A percentile compares a stretch with the other conserved stretches of the same genome.
Conservation (phyloP, 129 eudicot species). For the Silybum marianum region DNA sequence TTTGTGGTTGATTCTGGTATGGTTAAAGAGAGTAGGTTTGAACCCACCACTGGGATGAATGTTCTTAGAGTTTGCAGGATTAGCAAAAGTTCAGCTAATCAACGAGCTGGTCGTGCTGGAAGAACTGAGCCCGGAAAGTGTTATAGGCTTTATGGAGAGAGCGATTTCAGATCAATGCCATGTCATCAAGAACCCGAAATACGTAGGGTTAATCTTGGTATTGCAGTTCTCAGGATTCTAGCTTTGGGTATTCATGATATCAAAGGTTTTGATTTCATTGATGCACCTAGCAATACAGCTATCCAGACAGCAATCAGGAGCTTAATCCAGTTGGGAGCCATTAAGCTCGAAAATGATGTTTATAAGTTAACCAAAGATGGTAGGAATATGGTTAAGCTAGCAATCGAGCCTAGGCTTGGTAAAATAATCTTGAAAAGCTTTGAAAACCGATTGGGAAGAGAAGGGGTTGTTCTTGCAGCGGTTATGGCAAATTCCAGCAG, state of each 20-base stretch:
- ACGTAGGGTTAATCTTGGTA: constrained; percentile 87
- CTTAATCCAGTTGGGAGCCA: constrained; percentile 78
- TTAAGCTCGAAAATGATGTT: constrained; percentile 40
- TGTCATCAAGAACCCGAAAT: constrained; percentile 90
- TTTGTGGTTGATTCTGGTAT: constrained; percentile 90
- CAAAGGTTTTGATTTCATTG: constrained; percentile 73
- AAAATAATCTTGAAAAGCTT: constrained; percentile 65
- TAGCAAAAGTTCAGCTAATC: constrained; percentile 93
- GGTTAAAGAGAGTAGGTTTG: constrained; percentile 80
- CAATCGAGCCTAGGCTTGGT: constrained; percentile 92
- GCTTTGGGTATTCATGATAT: constrained; percentile 67
- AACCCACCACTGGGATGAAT: constrained; percentile 84
- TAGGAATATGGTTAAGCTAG: constrained; percentile 59
- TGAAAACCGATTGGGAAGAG: constrained; percentile 59
- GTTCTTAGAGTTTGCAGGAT: constrained; percentile 66
- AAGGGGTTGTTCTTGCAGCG: constrained; percentile 92
- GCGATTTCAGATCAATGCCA: constrained; percentile 58
- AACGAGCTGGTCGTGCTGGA: constrained; percentile 97
- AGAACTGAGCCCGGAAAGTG: constrained; percentile 91
- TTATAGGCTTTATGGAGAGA: constrained; percentile 68
- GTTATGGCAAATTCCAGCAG: constrained; percentile 92
- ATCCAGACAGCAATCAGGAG: constrained; percentile 73
- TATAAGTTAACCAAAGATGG: constrained; percentile 62
- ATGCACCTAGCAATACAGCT: constrained; percentile 64
- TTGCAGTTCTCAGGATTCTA: constrained; percentile 78